Base-by-base conservation (phyloP, 139 green algal genomes). In the Diplosphaera chodatii region DNA sequence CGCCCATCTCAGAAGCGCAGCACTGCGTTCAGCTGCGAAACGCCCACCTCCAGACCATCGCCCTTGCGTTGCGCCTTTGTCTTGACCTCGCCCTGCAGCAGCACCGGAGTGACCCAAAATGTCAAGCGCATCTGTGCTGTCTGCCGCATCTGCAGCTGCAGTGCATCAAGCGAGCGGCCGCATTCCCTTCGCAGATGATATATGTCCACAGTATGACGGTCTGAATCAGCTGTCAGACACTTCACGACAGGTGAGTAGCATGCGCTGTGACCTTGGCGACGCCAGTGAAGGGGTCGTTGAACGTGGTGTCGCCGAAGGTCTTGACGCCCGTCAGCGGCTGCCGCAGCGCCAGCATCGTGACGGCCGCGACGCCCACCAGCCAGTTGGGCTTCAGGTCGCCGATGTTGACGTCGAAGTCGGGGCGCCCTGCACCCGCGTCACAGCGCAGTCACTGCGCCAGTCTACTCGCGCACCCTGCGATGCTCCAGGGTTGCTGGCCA, bases 1-100 rank as follows among this genome's bases (percentile, higher is more conserved):
- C n/a, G n/a, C n/a, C n/a, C n/a, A n/a, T n/a, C n/a, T 66, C 55
- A 73, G 30, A 73, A 32, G 55, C 68, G 68, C 55, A 73, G 55
- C 21, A 73, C 68, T 10, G 28, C 68, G 30, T 73, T 73, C 21
- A 73, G 68, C 68, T 73, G 68, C 55, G 40, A 56, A 18, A 73
- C 3, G 25, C 29, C 40, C 21, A 73, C 3, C 31, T 55, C 18
- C 31, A 73, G 55, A 32, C 68, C 68, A 10, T 67, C 40, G 3
- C 68, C 68, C 20, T 67, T 32, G 8, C 68, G 55, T 21, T 55
- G 23, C 30, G 40, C 55, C 23, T 33, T 67, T 4, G 22, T 55
- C 30, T 67, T 73, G 48, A 28, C 25, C 68, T 73, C 68, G 4
- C n/a, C 55, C 68, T 73, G 55, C 30, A 64, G 6, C 21, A 37